Percentiles rank a stretch among this genome's conserved stretches.
These are phyloP conservation scores for Claviceps quebecensis DNA, from an alignment of 2,329 filamentous ascomycete genomes.

Conservation along the genomic window DNA sequence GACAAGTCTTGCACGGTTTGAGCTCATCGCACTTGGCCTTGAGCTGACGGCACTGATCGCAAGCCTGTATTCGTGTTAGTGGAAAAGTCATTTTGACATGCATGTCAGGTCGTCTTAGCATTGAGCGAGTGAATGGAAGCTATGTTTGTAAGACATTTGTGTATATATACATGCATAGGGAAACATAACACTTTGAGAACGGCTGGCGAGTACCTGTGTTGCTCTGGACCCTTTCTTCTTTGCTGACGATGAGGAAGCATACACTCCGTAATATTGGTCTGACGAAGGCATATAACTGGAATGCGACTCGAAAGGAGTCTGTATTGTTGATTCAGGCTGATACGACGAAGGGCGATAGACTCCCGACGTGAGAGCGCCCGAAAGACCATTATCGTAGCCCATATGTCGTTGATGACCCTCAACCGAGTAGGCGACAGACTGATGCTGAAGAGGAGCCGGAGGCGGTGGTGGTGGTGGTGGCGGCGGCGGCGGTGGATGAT, in stretches of 20 bases:
- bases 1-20: conserved; percentile 72
- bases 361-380: conserved; percentile 30
- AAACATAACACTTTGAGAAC: background rate
- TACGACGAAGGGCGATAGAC: conserved; percentile 28
- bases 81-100: background rate
- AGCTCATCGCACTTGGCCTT: conserved; percentile 90
- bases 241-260: conserved; percentile 25
- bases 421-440: conserved; percentile 20
- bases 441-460: conserved; percentile 13
- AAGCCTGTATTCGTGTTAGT: conserved; percentile 46
- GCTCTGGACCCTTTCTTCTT: conserved; percentile 53
- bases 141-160: background rate
- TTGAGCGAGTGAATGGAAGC: background rate
- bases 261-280: conserved; percentile 26
- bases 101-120: background rate
- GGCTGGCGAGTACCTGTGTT: conserved; percentile 35
- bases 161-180: too few relatives aligned
- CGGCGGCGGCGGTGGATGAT: background rate
- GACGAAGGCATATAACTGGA: conserved; percentile 18
- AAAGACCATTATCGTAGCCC: conserved; percentile 35
- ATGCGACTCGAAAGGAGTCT: conserved; percentile 24
- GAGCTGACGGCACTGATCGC: conserved; percentile 73
- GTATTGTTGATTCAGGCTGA: conserved; percentile 26
- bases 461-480: background rate
- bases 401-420: conserved; percentile 38